A percentile compares a stretch with the other conserved stretches of the same genome.
phyloP scores from a whole-genome alignment of 495 filamentous ascomycete genomes.

The Penicillium subrubescens region DNA sequence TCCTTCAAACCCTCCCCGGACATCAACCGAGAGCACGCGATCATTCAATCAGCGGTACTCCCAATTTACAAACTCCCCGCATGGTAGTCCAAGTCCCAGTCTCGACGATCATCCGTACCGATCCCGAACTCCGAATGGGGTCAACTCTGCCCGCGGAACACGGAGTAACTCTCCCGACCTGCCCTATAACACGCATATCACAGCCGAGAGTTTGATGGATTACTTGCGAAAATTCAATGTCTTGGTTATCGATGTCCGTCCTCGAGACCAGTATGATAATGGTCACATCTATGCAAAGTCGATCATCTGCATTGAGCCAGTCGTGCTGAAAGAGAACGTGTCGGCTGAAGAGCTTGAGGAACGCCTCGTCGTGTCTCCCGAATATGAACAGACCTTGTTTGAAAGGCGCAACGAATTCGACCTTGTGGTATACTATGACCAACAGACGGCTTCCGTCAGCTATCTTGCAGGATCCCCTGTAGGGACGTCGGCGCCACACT shows the following conservation, averaged over 20 bases:
- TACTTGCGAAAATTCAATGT: slow-evolving; percentile 66
- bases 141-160: slow-evolving; percentile 33
- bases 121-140: slow-evolving; percentile 47
- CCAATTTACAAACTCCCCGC: slow-evolving; percentile 40
- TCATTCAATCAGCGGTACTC: slow-evolving; percentile 42
- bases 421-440: slow-evolving; percentile 88
- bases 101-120: slow-evolving; percentile 47
- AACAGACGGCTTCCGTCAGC: slow-evolving; percentile 57
- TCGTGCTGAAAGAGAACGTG: slow-evolving; percentile 70
- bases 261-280: slow-evolving; percentile 77
- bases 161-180: slow-evolving; percentile 50
- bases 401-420: slow-evolving; percentile 78
- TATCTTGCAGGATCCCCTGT: slow-evolving; percentile 51
- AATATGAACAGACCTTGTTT: slow-evolving; percentile 72
- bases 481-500: slow-evolving; percentile 54
- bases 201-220: slow-evolving; percentile 63
- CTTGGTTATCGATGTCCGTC: slow-evolving; percentile 83
- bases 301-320: slow-evolving; percentile 90
- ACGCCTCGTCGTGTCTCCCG: slow-evolving; percentile 76
- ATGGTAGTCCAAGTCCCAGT: slow-evolving; percentile 40
- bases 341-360: slow-evolving; percentile 86
- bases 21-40: slow-evolving; percentile 45
- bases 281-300: slow-evolving; percentile 83
- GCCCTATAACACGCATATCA: slow-evolving; percentile 64
- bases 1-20: slow-evolving; percentile 52